Evolutionary conservation across 2,329 filamentous ascomycete genomes (phyloP).

Genomic region (Diplodia scrobiculata): DNA sequence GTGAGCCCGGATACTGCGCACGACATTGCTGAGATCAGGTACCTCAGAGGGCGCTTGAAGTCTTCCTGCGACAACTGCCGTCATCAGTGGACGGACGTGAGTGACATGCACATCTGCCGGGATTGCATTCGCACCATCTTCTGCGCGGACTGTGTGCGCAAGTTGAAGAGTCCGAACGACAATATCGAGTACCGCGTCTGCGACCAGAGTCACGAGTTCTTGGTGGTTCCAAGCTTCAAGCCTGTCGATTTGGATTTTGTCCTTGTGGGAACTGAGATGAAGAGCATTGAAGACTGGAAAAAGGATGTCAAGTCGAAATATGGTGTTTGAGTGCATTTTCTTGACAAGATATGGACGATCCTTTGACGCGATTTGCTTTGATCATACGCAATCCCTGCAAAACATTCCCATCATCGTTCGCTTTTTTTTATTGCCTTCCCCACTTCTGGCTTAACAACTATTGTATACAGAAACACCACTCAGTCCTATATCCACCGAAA

Average conservation of each 20-base stretch:
- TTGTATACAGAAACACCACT: not conserved
- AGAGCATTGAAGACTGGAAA: not conserved
- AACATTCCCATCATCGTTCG: too few relatives aligned
- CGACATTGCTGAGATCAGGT: not conserved
- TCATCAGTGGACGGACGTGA: not conserved
- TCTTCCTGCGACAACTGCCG: slow-evolving; percentile 13
- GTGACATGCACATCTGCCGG: slow-evolving; percentile 7
- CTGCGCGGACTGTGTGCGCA: not conserved
- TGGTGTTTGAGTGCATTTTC: not conserved
- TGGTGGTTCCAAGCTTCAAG: not conserved
- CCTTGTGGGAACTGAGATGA: not conserved
- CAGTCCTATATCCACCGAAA: not conserved
- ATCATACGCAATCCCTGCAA: not conserved
- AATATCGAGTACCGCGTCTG: slow-evolving; percentile 4
- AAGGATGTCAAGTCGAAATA: not conserved
- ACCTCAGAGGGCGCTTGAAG: slow-evolving; percentile 2
- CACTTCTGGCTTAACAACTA: not conserved
- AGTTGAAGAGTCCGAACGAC: not conserved
- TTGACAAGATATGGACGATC: not conserved
- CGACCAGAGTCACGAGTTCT: not conserved
- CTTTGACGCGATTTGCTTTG: not conserved
- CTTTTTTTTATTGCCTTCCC: too few relatives aligned
- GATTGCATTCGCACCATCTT: slow-evolving; percentile 9
- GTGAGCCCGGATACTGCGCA: not conserved
- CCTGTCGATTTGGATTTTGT: not conserved